Conservation (phyloP, 2,329 filamentous ascomycete species). For the Fusarium sp. region DNA sequence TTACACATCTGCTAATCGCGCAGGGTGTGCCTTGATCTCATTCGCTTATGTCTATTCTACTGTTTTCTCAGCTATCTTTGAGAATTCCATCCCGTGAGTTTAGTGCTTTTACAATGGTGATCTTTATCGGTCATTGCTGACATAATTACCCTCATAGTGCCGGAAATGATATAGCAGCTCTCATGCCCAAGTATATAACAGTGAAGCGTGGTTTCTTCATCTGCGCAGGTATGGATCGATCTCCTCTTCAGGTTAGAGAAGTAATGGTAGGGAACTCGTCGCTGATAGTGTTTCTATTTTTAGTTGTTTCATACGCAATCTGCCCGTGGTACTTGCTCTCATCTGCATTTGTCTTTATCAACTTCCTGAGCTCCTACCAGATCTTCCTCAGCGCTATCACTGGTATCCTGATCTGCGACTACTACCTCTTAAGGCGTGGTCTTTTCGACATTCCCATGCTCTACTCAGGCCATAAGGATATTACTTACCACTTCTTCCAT, state of each 20-base stretch:
- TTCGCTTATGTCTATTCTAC: constrained; percentile 17
- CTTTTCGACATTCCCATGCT: constrained; percentile 12
- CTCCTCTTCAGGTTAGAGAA: accelerated
- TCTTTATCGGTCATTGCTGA: neutral
- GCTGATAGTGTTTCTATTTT: accelerated
- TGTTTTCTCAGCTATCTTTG: constrained; percentile 4
- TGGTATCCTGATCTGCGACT: constrained; percentile 15
- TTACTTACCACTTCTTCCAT: constrained; percentile 8
- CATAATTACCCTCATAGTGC: neutral
- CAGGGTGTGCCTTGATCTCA: constrained; percentile 5
- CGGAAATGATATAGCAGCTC: constrained; percentile 16
- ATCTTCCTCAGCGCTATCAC: constrained; percentile 19
- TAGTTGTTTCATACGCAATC: constrained; percentile 10
- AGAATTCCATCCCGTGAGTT: constrained; percentile 16
- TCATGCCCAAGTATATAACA: constrained; percentile 17
- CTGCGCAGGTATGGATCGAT: constrained; percentile 1
- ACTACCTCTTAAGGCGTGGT: constrained; percentile 4
- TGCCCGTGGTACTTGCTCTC: constrained; percentile 12
- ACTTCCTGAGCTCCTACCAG: constrained; percentile 21
- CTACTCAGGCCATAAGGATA: neutral
- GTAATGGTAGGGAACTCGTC: accelerated
- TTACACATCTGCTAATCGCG: constrained; percentile 1
- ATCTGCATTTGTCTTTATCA: constrained; percentile 15
- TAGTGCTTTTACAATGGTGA: accelerated
- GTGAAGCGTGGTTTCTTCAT: constrained; percentile 21